These are phyloP conservation scores for Penicillium odoratum DNA, from an alignment of 495 filamentous ascomycete species.

Conservation along the genomic window DNA sequence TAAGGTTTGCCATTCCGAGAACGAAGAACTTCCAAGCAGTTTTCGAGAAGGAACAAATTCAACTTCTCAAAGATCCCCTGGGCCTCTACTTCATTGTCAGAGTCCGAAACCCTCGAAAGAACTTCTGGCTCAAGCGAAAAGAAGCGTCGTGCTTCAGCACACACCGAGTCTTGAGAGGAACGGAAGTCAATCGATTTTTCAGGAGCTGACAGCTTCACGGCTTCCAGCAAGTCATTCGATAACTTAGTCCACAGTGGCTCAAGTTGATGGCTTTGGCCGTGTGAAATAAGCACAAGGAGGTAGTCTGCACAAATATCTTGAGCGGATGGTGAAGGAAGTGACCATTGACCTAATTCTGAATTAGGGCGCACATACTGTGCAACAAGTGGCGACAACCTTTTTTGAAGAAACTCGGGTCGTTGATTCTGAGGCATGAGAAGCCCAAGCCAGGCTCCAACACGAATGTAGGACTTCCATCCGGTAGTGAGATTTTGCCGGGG, in stretches of 20 bases:
- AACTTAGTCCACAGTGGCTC: conserved; percentile 54
- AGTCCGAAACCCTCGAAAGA: conserved; percentile 31
- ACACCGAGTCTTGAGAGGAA: conserved; percentile 66
- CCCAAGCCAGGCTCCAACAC: conserved; percentile 51
- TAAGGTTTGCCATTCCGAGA: conserved; percentile 79
- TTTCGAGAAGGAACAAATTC: conserved; percentile 44
- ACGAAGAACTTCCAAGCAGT: conserved; percentile 50
- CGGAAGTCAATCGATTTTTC: conserved; percentile 75
- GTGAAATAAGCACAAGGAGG: conserved; percentile 30
- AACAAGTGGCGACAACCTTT: conserved; percentile 57
- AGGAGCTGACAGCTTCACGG: conserved; percentile 68
- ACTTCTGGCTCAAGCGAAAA: conserved; percentile 57
- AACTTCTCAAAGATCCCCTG: conserved; percentile 27
- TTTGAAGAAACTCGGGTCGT: conserved; percentile 45
- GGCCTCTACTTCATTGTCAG: conserved; percentile 23
- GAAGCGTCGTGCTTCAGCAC: conserved; percentile 60
- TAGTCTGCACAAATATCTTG: conserved; percentile 41
- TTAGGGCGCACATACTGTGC: conserved; percentile 55
- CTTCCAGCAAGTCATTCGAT: conserved; percentile 54
- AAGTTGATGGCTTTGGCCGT: conserved; percentile 33
- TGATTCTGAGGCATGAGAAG: conserved; percentile 46
- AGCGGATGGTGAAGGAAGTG: conserved; percentile 40
- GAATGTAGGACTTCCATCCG: conserved; percentile 75
- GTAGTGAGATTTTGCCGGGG: conserved; percentile 59
- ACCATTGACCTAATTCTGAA: conserved; percentile 50